Conservation (phyloP, 192 early-diverging fungal genomes). For the Diversispora eburnea region DNA sequence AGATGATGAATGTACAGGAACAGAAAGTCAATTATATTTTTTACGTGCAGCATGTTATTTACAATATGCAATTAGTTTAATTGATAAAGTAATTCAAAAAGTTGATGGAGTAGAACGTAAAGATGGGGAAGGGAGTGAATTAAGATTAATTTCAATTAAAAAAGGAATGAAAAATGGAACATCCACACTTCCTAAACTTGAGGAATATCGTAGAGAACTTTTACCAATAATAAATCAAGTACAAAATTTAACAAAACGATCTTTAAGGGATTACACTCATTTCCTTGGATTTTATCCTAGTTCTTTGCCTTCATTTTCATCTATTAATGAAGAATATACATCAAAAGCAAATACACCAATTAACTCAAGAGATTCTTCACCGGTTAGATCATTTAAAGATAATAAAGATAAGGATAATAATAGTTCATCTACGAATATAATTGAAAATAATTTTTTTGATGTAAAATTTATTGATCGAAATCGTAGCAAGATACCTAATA, state of each 20-base stretch:
- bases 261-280: constrained; percentile 20
- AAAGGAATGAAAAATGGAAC: constrained; percentile 1
- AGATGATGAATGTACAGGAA: constrained; percentile 20
- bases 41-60: constrained; percentile 25
- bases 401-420: constrained; percentile 8
- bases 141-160: constrained; percentile 3
- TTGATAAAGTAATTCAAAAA: constrained; percentile 28
- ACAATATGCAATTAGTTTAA: constrained; percentile 25
- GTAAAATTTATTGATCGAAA: background rate
- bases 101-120: constrained; percentile 18
- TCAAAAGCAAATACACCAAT: constrained; percentile 13
- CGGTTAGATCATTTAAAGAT: constrained; percentile 7
- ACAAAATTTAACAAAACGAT: constrained; percentile 20
- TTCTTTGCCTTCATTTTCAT: constrained; percentile 15
- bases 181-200: background rate
- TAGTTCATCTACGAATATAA: background rate
- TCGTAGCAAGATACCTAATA: too few relatives aligned
- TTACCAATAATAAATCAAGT: constrained; percentile 22
- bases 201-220: constrained; percentile 12
- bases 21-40: constrained; percentile 25
- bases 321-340: background rate
- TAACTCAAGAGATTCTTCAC: constrained; percentile 16
- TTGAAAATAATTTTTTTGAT: background rate
- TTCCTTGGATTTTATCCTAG: constrained; percentile 23
- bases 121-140: constrained; percentile 20